phyloP scores from a whole-genome alignment of 176 grass and related monocot species.

The Avena sativa region DNA sequence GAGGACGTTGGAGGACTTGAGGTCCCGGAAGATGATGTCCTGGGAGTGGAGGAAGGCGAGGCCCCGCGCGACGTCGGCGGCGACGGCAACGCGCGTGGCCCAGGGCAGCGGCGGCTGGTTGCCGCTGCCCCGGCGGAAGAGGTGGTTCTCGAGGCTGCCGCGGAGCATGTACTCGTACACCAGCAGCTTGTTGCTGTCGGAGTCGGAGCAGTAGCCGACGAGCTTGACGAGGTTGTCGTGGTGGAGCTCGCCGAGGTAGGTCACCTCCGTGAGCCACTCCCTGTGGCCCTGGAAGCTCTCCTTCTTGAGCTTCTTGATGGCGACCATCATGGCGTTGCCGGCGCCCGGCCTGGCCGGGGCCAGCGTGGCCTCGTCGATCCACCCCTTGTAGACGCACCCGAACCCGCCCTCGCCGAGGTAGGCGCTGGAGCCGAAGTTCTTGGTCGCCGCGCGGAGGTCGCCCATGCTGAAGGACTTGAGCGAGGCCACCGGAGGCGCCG shows the following conservation, averaged over 20 bases:
- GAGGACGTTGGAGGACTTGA: slow-evolving; percentile 91
- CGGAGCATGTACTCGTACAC: slow-evolving; percentile 90
- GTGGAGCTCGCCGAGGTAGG: slow-evolving; percentile 76
- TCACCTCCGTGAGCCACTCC: slow-evolving; percentile 92
- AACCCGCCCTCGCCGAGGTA: slow-evolving; percentile 90
- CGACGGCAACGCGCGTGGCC: slow-evolving; percentile 58
- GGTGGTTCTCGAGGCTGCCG: slow-evolving; percentile 95
- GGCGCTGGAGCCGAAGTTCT: slow-evolving; percentile 69
- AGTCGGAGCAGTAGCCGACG: slow-evolving; percentile 83
- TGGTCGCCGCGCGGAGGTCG: slow-evolving; percentile 72
- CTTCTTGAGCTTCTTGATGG: slow-evolving; percentile 89
- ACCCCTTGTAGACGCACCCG: slow-evolving; percentile 91
- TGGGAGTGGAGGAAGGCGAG: slow-evolving; percentile 66
- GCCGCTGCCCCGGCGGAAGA: slow-evolving; percentile 70
- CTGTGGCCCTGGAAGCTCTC: slow-evolving; percentile 68
- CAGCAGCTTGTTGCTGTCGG: slow-evolving; percentile 72
- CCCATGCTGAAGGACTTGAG: slow-evolving; percentile 73
- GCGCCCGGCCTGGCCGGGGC: slow-evolving; percentile 63
- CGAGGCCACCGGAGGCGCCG: not conserved
- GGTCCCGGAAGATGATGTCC: slow-evolving; percentile 84
- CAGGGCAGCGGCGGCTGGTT: slow-evolving; percentile 68
- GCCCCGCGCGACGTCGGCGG: slow-evolving; percentile 74
- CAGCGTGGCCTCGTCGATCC: slow-evolving; percentile 78
- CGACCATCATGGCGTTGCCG: slow-evolving; percentile 63
- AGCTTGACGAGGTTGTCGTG: slow-evolving; percentile 88